phyloP scores from a whole-genome alignment of 2,329 filamentous ascomycete genomes.

The Magnaporthales sp. region DNA sequence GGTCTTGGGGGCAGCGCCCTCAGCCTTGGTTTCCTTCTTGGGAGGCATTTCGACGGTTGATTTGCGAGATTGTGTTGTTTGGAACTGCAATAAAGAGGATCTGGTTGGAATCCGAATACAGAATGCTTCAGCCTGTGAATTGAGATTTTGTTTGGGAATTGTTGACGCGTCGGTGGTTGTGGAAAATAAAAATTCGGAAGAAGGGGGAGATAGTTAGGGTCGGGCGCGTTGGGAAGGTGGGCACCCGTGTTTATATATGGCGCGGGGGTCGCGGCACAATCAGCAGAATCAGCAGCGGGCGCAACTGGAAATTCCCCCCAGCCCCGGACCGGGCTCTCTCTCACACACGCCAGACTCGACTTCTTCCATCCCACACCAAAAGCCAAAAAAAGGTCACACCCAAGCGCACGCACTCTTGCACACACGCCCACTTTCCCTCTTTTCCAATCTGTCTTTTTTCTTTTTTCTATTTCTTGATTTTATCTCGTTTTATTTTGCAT shows the following conservation, averaged over 20 bases:
- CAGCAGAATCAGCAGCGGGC: slow-evolving; percentile 31
- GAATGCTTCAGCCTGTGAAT: not conserved
- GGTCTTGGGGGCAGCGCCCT: slow-evolving; percentile 31
- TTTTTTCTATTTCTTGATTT: slow-evolving; percentile 1
- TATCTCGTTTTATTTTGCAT: not conserved
- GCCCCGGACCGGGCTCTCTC: slow-evolving; percentile 1
- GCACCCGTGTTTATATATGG: slow-evolving; percentile 52
- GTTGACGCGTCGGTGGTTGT: slow-evolving; percentile 5
- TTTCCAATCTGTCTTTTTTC: slow-evolving; percentile 1
- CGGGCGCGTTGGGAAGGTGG: slow-evolving; percentile 41
- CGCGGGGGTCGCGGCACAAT: slow-evolving; percentile 46
- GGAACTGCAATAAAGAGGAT: slow-evolving; percentile 6
- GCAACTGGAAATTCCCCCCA: slow-evolving; percentile 8
- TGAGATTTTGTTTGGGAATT: slow-evolving; percentile 7
- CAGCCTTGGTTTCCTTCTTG: slow-evolving; percentile 39
- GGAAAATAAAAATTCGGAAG: slow-evolving; percentile 17
- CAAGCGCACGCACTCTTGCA: not conserved
- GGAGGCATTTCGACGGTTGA: slow-evolving; percentile 42
- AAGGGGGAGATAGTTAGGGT: slow-evolving; percentile 30
- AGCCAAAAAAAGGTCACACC: not conserved
- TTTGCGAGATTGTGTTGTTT: slow-evolving; percentile 9
- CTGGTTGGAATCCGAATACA: not conserved
- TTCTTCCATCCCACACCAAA: slow-evolving; percentile 3
- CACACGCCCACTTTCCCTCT: not conserved
- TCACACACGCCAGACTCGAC: not conserved